Evolutionary conservation across 352 stramenopile genomes (phyloP), one percentile per base, ranked within the genome.

Genomic region (Pythium sp.): DNA sequence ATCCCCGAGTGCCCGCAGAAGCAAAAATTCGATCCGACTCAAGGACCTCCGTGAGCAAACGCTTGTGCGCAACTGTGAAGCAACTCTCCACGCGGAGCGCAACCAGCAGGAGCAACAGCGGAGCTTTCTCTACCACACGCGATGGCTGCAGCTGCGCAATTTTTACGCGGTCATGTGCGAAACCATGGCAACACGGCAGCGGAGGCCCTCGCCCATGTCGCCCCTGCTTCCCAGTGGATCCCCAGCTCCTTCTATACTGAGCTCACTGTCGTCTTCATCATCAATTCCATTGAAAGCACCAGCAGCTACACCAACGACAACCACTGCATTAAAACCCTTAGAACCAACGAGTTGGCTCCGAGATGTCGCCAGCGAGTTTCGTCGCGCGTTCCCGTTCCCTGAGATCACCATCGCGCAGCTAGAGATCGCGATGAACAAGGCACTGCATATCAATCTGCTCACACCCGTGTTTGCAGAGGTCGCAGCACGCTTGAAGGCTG

Each of bases 131-230:
- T 88, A 76, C 72, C 79, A 79, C 55, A 69, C 58, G 38, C 69
- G 79, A 43, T 90, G 83, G 83, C 61, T 73, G 4, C 66, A 74
- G 3, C 41, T 90, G n/a, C 81, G 83, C 0, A 56, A 57, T 14
- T 71, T 91, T 24, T 91, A 89, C 67, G 83, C 74, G 5, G 30
- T 69, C 22, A 64, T 81, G 7, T 77, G 72, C 32, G 73, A 86
- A 55, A 53, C 63, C 1, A 54, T 51, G n/a, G 41, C 63, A 4
- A 28, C 61, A 3, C 34, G 36, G 43, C 41, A 28, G 24, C 41
- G 11, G n/a, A 62, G 9, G 12, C 20, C 32, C 9, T 64, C 62
- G 18, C 62, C 51, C 51, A 30, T 61, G 62, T 58, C 47, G 34
- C 62, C 34, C 2, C 14, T 43, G 15, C 24, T 22, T 5, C 55